Evolutionary conservation across 345 rosid genomes (phyloP), one percentile per base, ranked within the genome.

Genomic region (Firmiana major): DNA sequence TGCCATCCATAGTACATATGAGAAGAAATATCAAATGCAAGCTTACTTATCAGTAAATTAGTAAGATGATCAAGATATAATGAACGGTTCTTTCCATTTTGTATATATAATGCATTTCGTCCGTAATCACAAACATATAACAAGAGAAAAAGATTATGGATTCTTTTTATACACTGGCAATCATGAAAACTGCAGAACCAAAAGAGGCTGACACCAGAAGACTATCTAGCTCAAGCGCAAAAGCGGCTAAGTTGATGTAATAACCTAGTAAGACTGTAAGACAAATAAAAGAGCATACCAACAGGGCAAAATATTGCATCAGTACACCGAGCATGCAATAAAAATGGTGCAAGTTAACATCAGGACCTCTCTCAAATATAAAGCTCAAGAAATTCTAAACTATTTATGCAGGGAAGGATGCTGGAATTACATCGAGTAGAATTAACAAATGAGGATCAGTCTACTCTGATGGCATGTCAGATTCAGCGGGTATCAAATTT

Each of bases 1-100:
- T 94, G 89, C 62, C 73, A 11, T 79, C 73, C 57, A 55, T 45
- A 60, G 57, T 28, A 75, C 4, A 11, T 53, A 2, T 12, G 40
- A 26, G 22, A 57, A 57, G 43, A 21, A 45, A 64, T 48, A 64
- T 26, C 49, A 26, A 74, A 31, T 63, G 75, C 34, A 51, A 60
- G 73, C 76, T 72, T 40, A 70, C 40, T 69, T 12, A 26, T 34
- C 46, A 28, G 63, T 7, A 72, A 31, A 6, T 70, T 15, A 31
- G 40, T 55, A 62, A 62, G 3, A 19, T 60, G 34, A 16, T 17
- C 22, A 17, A 15, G 31, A 34, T 43, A 40, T 12, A 40, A 65
- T 9, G 17, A 21, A 65, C 45, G 0, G 13, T 16, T 7, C 43
- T 9, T 34, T 36, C 22, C 34, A 31, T 8, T 36, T 31, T 34